phyloP scores from a whole-genome alignment of 1,284 basidiomycete species.

The Moesziomyces sp. region DNA sequence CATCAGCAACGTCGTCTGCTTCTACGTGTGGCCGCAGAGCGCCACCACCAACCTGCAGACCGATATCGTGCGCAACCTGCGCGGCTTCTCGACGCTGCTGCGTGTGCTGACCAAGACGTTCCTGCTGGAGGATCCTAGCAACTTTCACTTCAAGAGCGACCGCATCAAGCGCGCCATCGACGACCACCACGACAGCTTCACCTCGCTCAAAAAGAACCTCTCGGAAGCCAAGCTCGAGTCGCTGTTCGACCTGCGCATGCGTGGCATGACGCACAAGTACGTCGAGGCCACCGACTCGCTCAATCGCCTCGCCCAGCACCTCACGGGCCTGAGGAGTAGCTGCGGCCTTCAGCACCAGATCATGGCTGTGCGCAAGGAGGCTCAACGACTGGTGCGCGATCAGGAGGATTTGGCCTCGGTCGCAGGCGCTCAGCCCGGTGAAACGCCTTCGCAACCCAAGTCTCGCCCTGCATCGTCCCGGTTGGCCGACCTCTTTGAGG shows the following conservation, averaged over 20 bases:
- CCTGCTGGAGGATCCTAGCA: conserved; percentile 57
- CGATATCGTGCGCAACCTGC: conserved; percentile 57
- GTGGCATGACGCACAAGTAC: conserved; percentile 49
- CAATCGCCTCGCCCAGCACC: conserved; percentile 61
- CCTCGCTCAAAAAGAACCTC: conserved; percentile 60
- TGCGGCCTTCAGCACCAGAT: conserved; percentile 62
- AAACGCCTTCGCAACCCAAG: neutral
- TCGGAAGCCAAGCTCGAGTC: conserved; percentile 60
- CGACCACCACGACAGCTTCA: conserved; percentile 62
- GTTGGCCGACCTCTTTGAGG: conserved; percentile 25
- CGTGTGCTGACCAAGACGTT: conserved; percentile 63
- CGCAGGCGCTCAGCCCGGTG: neutral
- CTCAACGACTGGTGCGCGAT: conserved; percentile 19
- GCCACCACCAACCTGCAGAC: conserved; percentile 83
- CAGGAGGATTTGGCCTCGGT: neutral
- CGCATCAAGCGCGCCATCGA: conserved; percentile 61
- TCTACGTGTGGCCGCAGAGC: conserved; percentile 82
- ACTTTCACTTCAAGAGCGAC: conserved; percentile 58
- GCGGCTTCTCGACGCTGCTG: conserved; percentile 59
- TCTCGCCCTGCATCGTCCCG: conserved; percentile 18
- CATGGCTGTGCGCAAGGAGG: conserved; percentile 44
- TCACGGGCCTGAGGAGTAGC: conserved; percentile 58
- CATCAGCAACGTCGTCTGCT: conserved; percentile 86
- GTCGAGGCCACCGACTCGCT: conserved; percentile 55
- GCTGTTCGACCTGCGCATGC: conserved; percentile 55